A percentile compares a stretch with the other conserved stretches of the same genome.
These are phyloP conservation scores for Thermochaetoides thermophila DNA, from an alignment of 495 filamentous ascomycete species.

Conservation along the genomic window DNA sequence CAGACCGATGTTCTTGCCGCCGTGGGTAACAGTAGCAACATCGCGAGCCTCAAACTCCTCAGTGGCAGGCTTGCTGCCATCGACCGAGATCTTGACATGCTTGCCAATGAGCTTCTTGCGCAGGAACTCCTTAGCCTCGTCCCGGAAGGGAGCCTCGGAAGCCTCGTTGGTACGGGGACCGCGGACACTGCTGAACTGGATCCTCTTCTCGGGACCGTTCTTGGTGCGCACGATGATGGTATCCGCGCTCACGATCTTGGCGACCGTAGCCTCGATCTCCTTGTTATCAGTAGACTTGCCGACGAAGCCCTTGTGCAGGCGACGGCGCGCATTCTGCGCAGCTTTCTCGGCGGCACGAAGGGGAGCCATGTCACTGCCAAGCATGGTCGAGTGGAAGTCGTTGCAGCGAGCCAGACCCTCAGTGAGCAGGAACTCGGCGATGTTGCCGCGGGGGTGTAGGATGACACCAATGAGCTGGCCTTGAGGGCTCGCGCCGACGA, in stretches of 20 bases:
- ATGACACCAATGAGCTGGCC: slow-evolving; percentile 67
- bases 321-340: slow-evolving; percentile 58
- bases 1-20: slow-evolving; percentile 76
- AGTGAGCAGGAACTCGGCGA: slow-evolving; percentile 74
- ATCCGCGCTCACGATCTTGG: slow-evolving; percentile 76
- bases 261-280: slow-evolving; percentile 64
- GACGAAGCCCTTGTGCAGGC: slow-evolving; percentile 65
- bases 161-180: slow-evolving; percentile 56
- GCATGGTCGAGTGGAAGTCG: slow-evolving; percentile 81
- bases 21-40: slow-evolving; percentile 70
- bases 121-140: slow-evolving; percentile 91
- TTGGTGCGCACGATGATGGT: slow-evolving; percentile 75
- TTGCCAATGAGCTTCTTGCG: slow-evolving; percentile 92
- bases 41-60: slow-evolving; percentile 92
- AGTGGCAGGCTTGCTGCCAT: slow-evolving; percentile 78
- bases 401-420: slow-evolving; percentile 82
- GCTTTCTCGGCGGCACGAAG: slow-evolving; percentile 78
- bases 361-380: slow-evolving; percentile 71
- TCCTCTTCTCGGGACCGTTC: slow-evolving; percentile 69
- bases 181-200: slow-evolving; percentile 82
- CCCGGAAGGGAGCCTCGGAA: slow-evolving; percentile 61
- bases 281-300: slow-evolving; percentile 40
- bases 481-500: slow-evolving; percentile 78
- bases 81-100: slow-evolving; percentile 71
- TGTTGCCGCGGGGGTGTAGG: slow-evolving; percentile 77